Percentiles rank a stretch among this genome's conserved stretches.
phyloP scores from a whole-genome alignment of 768 basidiomycete genomes.

The Phlebiopsis flavidoalba region DNA sequence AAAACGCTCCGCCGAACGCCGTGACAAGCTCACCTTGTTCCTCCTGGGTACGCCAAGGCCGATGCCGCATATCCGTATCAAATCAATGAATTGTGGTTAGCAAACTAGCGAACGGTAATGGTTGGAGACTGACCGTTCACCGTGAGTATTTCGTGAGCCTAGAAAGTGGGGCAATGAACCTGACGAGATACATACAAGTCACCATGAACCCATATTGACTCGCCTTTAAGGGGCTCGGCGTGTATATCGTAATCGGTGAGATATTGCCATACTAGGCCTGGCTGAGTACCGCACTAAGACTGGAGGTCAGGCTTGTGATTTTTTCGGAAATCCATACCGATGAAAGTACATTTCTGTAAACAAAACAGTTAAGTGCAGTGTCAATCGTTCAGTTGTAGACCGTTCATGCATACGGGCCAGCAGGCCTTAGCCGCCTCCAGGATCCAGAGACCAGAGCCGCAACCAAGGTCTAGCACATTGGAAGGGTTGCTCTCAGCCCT shows the following conservation, averaged over 20 bases:
- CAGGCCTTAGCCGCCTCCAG: conserved; percentile 57
- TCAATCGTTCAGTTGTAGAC: background rate
- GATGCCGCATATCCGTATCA: conserved; percentile 57
- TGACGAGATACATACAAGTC: conserved; percentile 47
- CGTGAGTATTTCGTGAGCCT: conserved; percentile 1
- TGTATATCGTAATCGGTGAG: no score
- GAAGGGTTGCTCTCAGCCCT: conserved; percentile 46
- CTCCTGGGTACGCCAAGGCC: conserved; percentile 68
- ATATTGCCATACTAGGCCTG: conserved; percentile 28
- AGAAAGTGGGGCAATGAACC: background rate
- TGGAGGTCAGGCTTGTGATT: conserved; percentile 55
- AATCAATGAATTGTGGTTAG: conserved; percentile 51
- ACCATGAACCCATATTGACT: conserved; percentile 61
- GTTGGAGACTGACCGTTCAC: conserved; percentile 48
- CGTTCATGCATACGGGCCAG: conserved; percentile 47
- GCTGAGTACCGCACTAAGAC: background rate
- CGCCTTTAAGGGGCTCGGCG: no score
- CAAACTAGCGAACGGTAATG: conserved; percentile 58
- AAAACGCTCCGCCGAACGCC: background rate
- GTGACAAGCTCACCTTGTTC: conserved; percentile 43
- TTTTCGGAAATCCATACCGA: conserved; percentile 54
- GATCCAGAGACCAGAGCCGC: conserved; percentile 67
- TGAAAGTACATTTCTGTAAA: conserved; percentile 39
- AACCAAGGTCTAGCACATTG: conserved; percentile 62
- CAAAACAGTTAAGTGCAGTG: background rate